These are phyloP conservation scores for Cystobasidium ongulense DNA, from an alignment of 768 basidiomycete species.

Conservation along the genomic window DNA sequence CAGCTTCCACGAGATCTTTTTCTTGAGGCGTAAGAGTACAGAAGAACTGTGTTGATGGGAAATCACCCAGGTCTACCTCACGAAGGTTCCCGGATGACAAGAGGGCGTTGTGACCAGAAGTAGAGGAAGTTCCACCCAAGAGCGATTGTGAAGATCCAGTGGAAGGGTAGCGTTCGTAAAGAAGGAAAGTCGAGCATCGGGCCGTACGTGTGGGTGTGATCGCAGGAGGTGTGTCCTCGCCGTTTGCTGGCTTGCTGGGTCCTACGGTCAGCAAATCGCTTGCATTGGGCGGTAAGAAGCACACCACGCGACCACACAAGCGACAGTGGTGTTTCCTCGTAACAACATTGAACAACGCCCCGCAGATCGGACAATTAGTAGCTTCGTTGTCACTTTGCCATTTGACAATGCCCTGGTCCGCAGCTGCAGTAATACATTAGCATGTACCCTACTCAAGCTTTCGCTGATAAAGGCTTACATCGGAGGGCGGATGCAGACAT, in stretches of 20 bases:
- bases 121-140: background rate
- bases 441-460: background rate
- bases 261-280: background rate
- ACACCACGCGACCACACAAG: conserved; percentile 33
- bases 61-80: conserved; percentile 23
- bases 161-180: conserved; percentile 65
- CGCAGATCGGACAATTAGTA: conserved; percentile 74
- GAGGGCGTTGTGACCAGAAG: background rate
- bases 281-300: conserved; percentile 31
- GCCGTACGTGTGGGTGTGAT: conserved; percentile 48
- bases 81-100: background rate
- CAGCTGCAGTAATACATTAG: conserved; percentile 48
- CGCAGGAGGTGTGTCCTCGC: conserved; percentile 43
- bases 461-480: background rate
- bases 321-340: conserved; percentile 34
- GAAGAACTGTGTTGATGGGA: conserved; percentile 35
- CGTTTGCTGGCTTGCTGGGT: conserved; percentile 43
- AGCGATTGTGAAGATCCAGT: background rate
- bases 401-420: conserved; percentile 85
- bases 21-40: conserved; percentile 29
- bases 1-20: conserved; percentile 52
- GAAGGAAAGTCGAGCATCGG: conserved; percentile 70
- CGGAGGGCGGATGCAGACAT: background rate
- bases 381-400: conserved; percentile 80
- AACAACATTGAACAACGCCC: conserved; percentile 21